Base-by-base conservation (phyloP, 2,329 filamentous ascomycete species). In the Aspergillus melleus region DNA sequence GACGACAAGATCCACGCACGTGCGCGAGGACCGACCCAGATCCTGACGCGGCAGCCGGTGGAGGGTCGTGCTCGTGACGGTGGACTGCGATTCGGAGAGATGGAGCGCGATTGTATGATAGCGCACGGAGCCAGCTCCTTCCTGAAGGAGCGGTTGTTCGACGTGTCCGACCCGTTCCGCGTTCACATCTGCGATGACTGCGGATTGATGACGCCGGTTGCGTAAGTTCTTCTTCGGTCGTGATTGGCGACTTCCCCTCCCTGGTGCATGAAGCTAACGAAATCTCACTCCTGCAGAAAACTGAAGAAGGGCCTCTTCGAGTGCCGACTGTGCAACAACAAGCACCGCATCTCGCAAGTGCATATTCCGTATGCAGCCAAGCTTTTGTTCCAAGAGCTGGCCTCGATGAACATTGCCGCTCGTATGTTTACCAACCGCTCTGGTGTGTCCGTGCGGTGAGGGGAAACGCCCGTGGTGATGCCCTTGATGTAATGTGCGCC, bases 51-150 rank as follows among this genome's bases (percentile, higher is more conserved):
- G 59, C 95, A 99, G 78, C 95, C 95, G 19, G 95, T 99, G 14
- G 95, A 99, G 80, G 95, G 95, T 90, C 91, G 96, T 86, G 95
- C 95, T 3, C 85, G 96, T 79, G 96, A 99, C 75, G 95, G 95
- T 85, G 95, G 95, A 83, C 85, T 99, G 49, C 94, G 96, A 75
- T 99, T 99, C 87, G 95, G 95, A 88, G 95, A 99, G 84, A 99
- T 99, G 95, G 96, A 99, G 80, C 94, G 96, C 81, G 96, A 99
- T 86, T 99, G 95, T 77, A 99, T 99, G 95, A 99, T 99, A 82
- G 92, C 96, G n/a, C 96, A 99, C 76, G 95, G 95, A 74, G 95
- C 96, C 3, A 94, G 92, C 57, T 90, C 93, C 1, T 99, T 99
- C 85, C 80, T 99, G 73, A 99, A 99, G 81, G 95, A 99, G 83